Base-by-base conservation (phyloP, 148 eudicot genomes). In the Talinum fruticosum region DNA sequence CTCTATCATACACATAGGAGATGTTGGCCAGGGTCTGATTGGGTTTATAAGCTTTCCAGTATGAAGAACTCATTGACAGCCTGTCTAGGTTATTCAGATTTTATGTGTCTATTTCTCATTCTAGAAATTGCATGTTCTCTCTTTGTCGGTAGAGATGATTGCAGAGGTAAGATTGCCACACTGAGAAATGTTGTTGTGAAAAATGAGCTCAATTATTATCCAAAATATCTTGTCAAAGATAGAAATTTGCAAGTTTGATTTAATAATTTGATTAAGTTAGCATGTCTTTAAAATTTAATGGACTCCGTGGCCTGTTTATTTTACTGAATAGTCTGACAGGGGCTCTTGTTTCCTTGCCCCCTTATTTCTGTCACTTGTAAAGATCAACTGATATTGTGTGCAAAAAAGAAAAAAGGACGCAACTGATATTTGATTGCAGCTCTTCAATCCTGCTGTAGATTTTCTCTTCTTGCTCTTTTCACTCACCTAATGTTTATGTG, bases 401-500 rank as follows among this genome's bases (percentile, higher is more conserved):
- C n/a, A n/a, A n/a, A n/a, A n/a, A n/a, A n/a, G n/a, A n/a, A n/a
- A n/a, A n/a, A n/a, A n/a, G n/a, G n/a, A n/a, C n/a, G n/a, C n/a
- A n/a, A n/a, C n/a, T 41, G 71, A 57, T 57, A 19, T 18, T 54
- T 67, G 19, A 21, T 34, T 78, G 64, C 49, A 32, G 15, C 19
- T 49, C 18, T 54, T 34, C 41, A 68, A n/a, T 79, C 62, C 71
- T 21, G 67, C 45, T 69, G 29, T 23, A 32, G 24, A 34, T 47
- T 41, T 21, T 78, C 19, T 51, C 29, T 68, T 44, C 71, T 12
- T 77, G n/a, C 72, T 37, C 36, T 35, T 72, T 65, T 33, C 33
- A 24, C 19, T 71, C 73, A 79, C 82, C 32, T 62, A 62, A 62
- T 62, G 32, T 26, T 28, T 62, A 1, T 57, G n/a, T 57, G 64